Evolutionary conservation across 805 yeast genomes (phyloP), one percentile per base, ranked within the genome.

Genomic region (Wickerhamomyces mucosus): DNA sequence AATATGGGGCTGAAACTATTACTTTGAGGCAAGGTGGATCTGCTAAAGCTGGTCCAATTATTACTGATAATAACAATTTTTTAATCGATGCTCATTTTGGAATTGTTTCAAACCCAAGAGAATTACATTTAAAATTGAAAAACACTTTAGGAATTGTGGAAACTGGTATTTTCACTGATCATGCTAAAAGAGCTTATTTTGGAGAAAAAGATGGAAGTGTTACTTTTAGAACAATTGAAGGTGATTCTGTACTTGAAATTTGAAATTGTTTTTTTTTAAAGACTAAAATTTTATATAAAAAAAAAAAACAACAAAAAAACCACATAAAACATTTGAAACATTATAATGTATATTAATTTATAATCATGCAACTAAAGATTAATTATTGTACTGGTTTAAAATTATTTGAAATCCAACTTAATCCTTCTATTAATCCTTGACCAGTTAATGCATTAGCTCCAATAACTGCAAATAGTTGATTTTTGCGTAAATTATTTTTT

Each of bases 21-120:
- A 59, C 50, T 5, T 68, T 85, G 47, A 75, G 99, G 57, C 79
- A 79, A 43, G 97, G 97, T 31, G 85, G 83, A 11, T 62, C 77
- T 30, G 88, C 94, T 18, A 92, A 92, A 60, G 98, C 98, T 8
- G 98, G 98, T 18, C 97, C 98, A 9, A 78, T 86, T 15, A 80
- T 92, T 42, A 89, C 98, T 19, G 98, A 92, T 56, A 92, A 92
- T 60, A 86, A 88, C 57, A 92, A 88, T 57, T 84, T 86, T 53
- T 69, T 92, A 41, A 73, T 92, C 38, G 98, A 92, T 58, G 94
- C 95, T 20, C 84, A 86, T 52, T 89, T 92, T 51, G 96, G 95
- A 26, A 72, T 69, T 38, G 74, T 92, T 31, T 55, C 63, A 26
- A 52, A 62, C 33, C 72, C 75, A 15, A 53, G 47, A 20, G 47